Evolutionary conservation across 179 eudicot species (phyloP), one percentile per base, ranked within the genome.

Genomic region (Corrigiola litoralis): DNA sequence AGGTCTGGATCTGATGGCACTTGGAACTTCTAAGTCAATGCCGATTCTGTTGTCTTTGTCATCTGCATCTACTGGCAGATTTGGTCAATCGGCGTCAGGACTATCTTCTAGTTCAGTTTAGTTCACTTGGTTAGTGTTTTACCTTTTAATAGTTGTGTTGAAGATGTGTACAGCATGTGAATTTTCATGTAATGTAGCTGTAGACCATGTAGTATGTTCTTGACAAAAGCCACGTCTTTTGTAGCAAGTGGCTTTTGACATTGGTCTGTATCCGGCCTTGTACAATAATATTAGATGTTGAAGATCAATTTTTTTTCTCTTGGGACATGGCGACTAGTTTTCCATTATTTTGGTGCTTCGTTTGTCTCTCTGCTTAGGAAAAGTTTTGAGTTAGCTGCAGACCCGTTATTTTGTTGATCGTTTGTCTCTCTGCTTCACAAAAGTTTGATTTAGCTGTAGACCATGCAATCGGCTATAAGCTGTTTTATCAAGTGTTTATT

Each of bases 111-210:
- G 60, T 18, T 18, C 18, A 65, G 29, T 18, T 8, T 65, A 51
- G 59, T 49, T 1, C 25, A 63, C 56, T 48, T 23, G 47, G 48
- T 65, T 46, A 65, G 67, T 63, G 11, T 29, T 48, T 5, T 63
- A 63, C 33, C 58, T 37, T 48, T 25, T 16, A 10, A 49, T 28
- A 24, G 17, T 27, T 45, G 7, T 64, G 58, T 51, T 37, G 1
- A 49, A 63, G 45, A 50, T 50, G 27, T 63, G 58, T 31, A 48
- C 37, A 64, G 25, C 48, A 14, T 63, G 57, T 33, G 33, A 34
- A 14, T 63, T 49, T 63, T 0, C 28, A 23, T 63, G 59, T 65
- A 27, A 38, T 65, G 59, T 65, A 65, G 59, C 48, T 24, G 37
- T 29, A 53, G 37, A 13, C 1, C 5, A 36, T 53, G 34, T 65